These are phyloP conservation scores for Oemleria cerasiformis DNA, from an alignment of 306 rosid genomes.

Conservation along the genomic window DNA sequence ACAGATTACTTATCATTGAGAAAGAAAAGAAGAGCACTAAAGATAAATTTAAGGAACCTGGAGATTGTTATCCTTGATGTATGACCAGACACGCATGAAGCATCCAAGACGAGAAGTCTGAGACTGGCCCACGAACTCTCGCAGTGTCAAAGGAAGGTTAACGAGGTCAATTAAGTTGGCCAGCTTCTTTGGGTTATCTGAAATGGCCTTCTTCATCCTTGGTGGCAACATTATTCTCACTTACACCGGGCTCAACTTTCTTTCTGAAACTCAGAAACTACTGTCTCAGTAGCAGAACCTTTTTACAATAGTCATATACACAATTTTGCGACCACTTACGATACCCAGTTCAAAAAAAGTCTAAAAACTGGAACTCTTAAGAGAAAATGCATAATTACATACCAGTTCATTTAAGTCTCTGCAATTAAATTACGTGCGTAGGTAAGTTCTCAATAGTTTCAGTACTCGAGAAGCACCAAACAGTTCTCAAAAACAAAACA, in stretches of 20 bases:
- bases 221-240: conserved; percentile 58
- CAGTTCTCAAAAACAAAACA: not conserved
- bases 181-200: conserved; percentile 86
- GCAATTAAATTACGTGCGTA: not conserved
- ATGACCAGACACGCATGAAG: conserved; percentile 74
- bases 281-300: not conserved
- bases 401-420: not conserved
- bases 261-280: conserved; percentile 15
- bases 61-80: conserved; percentile 79
- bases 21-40: not conserved
- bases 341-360: not conserved
- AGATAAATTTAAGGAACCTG: conserved; percentile 48
- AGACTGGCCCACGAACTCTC: conserved; percentile 82
- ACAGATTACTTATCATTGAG: conserved; percentile 18
- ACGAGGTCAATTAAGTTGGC: conserved; percentile 86
- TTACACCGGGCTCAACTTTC: not conserved
- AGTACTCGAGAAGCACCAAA: not conserved
- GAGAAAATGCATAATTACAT: not conserved
- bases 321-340: not conserved
- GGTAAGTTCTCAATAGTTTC: not conserved
- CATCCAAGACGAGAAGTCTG: conserved; percentile 84
- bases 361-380: not conserved
- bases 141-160: conserved; percentile 69
- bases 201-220: conserved; percentile 50
- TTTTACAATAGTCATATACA: not conserved